Evolutionary conservation across 306 rosid genomes (phyloP).

Genomic region (Trifolium subterraneum): DNA sequence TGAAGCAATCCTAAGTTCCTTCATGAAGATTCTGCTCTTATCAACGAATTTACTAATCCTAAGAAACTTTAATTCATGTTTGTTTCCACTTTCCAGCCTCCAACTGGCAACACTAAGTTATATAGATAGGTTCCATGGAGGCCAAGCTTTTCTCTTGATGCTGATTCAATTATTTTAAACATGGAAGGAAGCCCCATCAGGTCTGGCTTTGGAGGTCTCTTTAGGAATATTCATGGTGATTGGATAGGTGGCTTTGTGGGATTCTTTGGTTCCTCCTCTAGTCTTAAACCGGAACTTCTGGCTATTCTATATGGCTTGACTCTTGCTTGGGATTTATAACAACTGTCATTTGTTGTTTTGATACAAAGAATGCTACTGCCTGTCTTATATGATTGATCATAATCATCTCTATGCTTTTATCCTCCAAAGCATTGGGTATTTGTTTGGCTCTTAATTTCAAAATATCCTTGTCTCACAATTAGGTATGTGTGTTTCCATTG

Average conservation of each 20-base stretch:
- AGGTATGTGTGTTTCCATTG: neutral
- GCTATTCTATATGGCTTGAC: neutral
- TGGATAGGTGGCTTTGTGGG: neutral
- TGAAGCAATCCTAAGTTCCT: too few species aligned
- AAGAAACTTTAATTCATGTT: too few species aligned
- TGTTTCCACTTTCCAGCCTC: neutral
- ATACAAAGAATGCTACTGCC: neutral
- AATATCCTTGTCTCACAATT: neutral
- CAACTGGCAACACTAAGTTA: neutral
- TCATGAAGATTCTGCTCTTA: too few species aligned
- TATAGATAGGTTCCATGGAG: neutral
- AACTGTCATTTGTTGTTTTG: neutral
- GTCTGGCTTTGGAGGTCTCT: neutral
- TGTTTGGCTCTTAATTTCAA: neutral
- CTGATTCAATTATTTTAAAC: neutral
- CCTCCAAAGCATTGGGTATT: neutral
- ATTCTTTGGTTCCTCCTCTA: neutral
- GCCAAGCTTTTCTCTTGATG: neutral
- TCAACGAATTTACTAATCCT: too few species aligned
- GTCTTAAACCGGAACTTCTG: neutral
- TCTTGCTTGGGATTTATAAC: constrained; percentile 1
- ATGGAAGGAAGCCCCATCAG: neutral
- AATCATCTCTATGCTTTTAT: neutral
- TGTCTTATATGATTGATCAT: neutral
- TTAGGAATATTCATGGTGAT: constrained; percentile 9